Evolutionary conservation across 2,329 filamentous ascomycete genomes (phyloP), one percentile per base, ranked within the genome.

Genomic region (Neofusicoccum laricinum): DNA sequence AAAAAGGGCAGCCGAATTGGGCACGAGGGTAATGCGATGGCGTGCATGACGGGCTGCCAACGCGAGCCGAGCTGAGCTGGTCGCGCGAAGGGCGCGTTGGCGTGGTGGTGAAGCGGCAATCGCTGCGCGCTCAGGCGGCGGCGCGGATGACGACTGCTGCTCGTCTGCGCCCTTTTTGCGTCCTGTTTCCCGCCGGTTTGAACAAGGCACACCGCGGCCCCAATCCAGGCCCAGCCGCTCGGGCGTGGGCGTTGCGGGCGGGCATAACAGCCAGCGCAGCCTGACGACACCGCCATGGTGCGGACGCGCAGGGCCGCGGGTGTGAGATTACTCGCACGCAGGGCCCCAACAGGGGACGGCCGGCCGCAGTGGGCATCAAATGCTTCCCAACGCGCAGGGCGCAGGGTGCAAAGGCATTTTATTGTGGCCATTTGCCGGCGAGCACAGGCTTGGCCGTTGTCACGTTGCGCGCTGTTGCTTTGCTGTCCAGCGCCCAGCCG

Each of bases 281-380:
- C 53, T 41, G 53, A 57, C 53, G 53, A 57, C 53, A 57, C 53
- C 53, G 53, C 53, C 53, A 57, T 53, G 21, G n/a, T 21, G 19
- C 38, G 14, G 21, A 30, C 43, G 53, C 38, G 38, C 51, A 32
- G 48, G 48, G 48, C 48, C 30, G 48, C 48, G 17, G 17, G 51
- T n/a, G 55, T 43, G 38, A 57, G 55, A 59, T 59, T 59, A 46
- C 55, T 46, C 30, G 49, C 32, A 51, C 15, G 15, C 49, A 51
- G 49, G 49, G 49, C 55, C 55, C 12, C 55, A 59, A 59, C 55
- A 46, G 55, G 55, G 41, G 55, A 45, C 11, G 11, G 43, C 25
- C 30, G 55, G 55, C 53, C 15, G 53, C 21, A 34, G 40, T 58
- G 55, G 40, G 41, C 41, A 59, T 46, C 30, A 59, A 46, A 51